phyloP scores from a whole-genome alignment of 2,329 filamentous ascomycete genomes.

The Torrubiella hemipterigena region DNA sequence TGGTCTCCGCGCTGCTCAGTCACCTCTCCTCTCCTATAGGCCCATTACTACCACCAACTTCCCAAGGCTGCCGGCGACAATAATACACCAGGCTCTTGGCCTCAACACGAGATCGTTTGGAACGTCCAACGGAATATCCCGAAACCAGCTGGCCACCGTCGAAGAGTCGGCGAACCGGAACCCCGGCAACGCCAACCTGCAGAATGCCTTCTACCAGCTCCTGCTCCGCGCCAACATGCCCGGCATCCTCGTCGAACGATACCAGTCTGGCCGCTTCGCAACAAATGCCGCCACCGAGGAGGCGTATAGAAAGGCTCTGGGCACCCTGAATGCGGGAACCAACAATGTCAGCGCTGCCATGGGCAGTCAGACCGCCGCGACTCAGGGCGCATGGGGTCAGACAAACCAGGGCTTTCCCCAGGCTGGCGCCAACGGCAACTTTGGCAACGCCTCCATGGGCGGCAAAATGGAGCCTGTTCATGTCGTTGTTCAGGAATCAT shows the following conservation, averaged over 20 bases:
- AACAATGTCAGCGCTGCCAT: conserved; percentile 13
- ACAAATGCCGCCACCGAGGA: conserved; percentile 67
- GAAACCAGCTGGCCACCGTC: conserved; percentile 64
- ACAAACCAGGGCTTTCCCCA: conserved; percentile 17
- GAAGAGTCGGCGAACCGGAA: conserved; percentile 93
- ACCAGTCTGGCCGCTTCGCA: conserved; percentile 76
- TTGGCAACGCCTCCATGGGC: conserved; percentile 35
- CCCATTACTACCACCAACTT: conserved; percentile 9
- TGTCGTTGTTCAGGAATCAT: conserved; percentile 87
- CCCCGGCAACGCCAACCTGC: conserved; percentile 71
- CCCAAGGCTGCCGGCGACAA: neutral
- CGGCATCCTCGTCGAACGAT: conserved; percentile 81
- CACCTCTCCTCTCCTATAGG: conserved; percentile 10
- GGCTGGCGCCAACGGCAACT: conserved; percentile 12
- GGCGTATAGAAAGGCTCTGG: conserved; percentile 65
- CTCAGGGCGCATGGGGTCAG: conserved; percentile 15
- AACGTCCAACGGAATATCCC: conserved; percentile 36
- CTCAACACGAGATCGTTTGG: conserved; percentile 26
- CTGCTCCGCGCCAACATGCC: conserved; percentile 88
- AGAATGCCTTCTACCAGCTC: conserved; percentile 89
- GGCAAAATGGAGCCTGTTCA: conserved; percentile 79
- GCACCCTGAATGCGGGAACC: conserved; percentile 17
- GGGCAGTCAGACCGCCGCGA: conserved; percentile 10
- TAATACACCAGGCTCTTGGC: conserved; percentile 6
- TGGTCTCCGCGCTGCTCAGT: neutral